Base-by-base conservation (phyloP, 2,329 filamentous ascomycete species). In the Colletotrichum sp. region DNA sequence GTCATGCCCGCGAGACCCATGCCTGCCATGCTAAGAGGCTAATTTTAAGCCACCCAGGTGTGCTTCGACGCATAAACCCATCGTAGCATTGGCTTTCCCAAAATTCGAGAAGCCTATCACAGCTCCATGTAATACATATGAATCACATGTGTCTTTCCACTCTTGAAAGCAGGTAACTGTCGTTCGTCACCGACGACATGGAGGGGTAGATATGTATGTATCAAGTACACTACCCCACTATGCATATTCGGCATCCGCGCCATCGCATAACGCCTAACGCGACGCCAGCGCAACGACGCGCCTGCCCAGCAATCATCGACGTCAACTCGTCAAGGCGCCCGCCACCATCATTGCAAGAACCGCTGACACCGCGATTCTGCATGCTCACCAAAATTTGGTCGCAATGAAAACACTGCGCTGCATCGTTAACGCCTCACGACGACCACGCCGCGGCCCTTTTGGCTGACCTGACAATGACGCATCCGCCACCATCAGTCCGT, bases 381-480 rank as follows among this genome's bases (percentile, higher is more conserved):
- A 7, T 57, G 36, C 2, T 10, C n/a, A n/a, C 8, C 9, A 21
- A 26, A 32, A 8, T 1, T 16, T 69, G 30, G 44, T 44, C 73
- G 73, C 34, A 64, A 76, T 76, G 73, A 69, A 15, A 49, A 10
- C 16, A 28, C 3, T 18, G 21, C 39, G 8, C 24, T 24, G 21
- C 13, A 49, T 2, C 26, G 64, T 4, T 8, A n/a, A 59, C 26
- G 28, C 18, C 26, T 18, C 49, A 57, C 59, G 44, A 69, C 57
- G 69, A 76, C 59, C 8, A 65, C 44, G 70, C 60, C 70, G 73
- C 64, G 73, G 70, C 8, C 70, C 73, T 34, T 76, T 69, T 26
- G 73, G 73, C 70, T 76, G 70, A 73, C 63, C 49, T 28, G 12
- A 64, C 39, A 34, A 77, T 77, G 75, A 77, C 75, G 71, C 75